Evolutionary conservation across 73 alveolate genomes (phyloP).

Genomic region (Tetrahymena elliotti): DNA sequence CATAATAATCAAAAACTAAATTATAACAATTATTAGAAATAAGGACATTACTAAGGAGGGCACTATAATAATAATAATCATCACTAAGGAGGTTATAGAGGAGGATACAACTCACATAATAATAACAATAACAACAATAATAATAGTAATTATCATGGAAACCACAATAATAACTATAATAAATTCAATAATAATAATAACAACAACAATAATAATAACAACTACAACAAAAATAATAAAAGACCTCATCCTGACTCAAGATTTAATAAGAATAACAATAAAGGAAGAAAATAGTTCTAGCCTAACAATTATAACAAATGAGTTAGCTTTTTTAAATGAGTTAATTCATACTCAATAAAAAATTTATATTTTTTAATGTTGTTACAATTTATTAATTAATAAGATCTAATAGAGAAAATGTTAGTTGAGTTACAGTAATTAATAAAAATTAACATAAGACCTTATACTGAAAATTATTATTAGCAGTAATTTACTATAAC

Average conservation of each 20-base stretch:
- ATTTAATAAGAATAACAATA: not conserved
- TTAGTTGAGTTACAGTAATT: not conserved
- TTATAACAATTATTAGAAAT: not conserved
- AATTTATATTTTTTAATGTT: not conserved
- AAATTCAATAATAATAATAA: not conserved
- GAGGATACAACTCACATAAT: not conserved
- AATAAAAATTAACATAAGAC: too few species aligned
- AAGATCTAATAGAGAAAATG: not conserved
- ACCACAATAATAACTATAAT: not conserved
- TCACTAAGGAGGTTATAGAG: not conserved
- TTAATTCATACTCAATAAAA: not conserved
- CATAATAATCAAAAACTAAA: not conserved
- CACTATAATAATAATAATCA: too few species aligned
- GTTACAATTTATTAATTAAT: not conserved
- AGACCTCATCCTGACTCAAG: not conserved
- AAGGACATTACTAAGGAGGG: not conserved
- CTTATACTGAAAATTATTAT: too few species aligned
- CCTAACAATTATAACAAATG: not conserved
- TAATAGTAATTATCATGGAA: not conserved
- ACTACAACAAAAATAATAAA: not conserved
- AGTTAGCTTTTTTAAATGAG: not conserved
- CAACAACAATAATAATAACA: not conserved
- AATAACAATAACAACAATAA: not conserved
- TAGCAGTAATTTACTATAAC: not conserved
- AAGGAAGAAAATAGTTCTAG: not conserved